Conservation (phyloP, 768 basidiomycete genomes). For the Rhizopogon vulgaris region DNA sequence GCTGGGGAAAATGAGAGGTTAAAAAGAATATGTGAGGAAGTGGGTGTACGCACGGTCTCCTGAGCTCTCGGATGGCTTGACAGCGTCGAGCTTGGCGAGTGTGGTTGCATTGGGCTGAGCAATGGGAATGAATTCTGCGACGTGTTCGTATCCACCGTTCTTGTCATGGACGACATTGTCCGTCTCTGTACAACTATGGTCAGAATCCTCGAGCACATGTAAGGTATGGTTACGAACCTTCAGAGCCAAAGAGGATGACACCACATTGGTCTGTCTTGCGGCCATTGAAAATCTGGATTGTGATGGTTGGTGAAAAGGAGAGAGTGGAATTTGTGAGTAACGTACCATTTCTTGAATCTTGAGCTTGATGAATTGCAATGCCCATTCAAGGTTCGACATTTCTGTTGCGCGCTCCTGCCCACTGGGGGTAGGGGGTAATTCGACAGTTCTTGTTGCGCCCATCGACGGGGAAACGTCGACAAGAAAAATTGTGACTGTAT, state of each 20-base stretch:
- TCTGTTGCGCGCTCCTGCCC: constrained; percentile 47
- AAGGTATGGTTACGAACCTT: constrained; percentile 39
- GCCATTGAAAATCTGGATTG: constrained; percentile 73
- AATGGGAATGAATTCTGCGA: constrained; percentile 65
- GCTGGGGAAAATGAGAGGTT: constrained; percentile 37
- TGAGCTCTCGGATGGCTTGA: constrained; percentile 46
- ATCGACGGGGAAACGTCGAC: constrained; percentile 86
- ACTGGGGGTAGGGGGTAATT: constrained; percentile 45
- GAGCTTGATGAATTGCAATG: constrained; percentile 80
- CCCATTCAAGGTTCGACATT: constrained; percentile 76
- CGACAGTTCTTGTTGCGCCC: constrained; percentile 55
- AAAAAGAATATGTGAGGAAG: background rate
- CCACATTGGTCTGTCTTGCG: constrained; percentile 94
- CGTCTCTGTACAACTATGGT: constrained; percentile 40
- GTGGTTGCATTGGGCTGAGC: constrained; percentile 59
- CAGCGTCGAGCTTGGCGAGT: constrained; percentile 56
- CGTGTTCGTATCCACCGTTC: constrained; percentile 67
- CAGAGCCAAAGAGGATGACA: constrained; percentile 82
- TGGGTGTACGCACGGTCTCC: constrained; percentile 58
- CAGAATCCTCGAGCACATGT: background rate
- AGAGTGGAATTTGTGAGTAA: constrained; percentile 1
- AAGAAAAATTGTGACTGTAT: constrained; percentile 84
- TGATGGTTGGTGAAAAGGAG: background rate
- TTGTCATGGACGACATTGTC: constrained; percentile 56
- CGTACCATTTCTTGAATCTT: constrained; percentile 88